Evolutionary conservation across 345 rosid species (phyloP), one percentile per base, ranked within the genome.

Genomic region (Bruguiera sexangula): DNA sequence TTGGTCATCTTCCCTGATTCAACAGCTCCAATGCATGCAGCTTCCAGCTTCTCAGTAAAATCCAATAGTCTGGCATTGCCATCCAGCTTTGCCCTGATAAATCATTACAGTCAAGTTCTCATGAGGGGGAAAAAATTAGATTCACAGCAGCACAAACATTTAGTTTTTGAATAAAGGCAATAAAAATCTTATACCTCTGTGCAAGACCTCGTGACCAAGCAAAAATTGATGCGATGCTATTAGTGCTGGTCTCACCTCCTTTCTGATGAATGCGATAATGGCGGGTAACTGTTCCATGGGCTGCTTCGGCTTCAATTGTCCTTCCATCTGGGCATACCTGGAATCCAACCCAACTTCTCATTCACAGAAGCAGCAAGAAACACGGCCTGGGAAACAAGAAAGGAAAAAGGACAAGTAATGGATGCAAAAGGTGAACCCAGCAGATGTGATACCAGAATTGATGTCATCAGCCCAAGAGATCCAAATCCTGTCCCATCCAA

Each of bases 1-100:
- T 95, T 95, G 75, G 99, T 95, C 99, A 95, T 92, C 83, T 90
- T 95, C 57, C 98, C 99, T 63, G 96, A 87, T 73, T 95, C 96
- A 39, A 95, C 99, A 46, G 85, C 64, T 71, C 87, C 93, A 55
- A 88, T 69, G 73, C 99, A 95, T 52, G 96, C 92, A 4, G 84
- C 89, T 85, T 95, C 99, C 31, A 95, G 92, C 79, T 92, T 92
- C 80, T 84, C 80, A 0, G 96, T 80, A 67, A 95, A 95, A 20
- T 95, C 94, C 82, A 86, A 75, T 21, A 92, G 94, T 73, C 75
- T 80, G 60, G 85, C 70, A 71, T 90, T 92, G 75, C 81, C 85
- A 76, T 92, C 98, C 83, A 95, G 69, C 87, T 95, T 92, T 53
- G 99, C 99, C 85, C 96, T 89, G 86, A 60, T 22, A 72, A 56